Evolutionary conservation across 176 grass and related monocot genomes (phyloP).

Genomic region (Stipa capillata): DNA sequence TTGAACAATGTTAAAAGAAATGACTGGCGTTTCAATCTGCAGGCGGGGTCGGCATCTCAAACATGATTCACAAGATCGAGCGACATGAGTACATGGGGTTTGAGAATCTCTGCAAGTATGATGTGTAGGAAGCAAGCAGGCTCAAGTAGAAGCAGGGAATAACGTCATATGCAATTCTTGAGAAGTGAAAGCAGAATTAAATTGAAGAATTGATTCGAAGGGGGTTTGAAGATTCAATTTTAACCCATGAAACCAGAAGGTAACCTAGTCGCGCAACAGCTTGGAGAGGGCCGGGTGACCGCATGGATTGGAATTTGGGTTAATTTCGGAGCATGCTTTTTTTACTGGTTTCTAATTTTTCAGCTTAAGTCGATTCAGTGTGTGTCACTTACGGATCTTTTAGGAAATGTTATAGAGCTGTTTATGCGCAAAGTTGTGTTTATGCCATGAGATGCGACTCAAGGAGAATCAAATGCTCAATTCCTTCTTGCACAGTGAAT

Average conservation of each 20-base stretch:
- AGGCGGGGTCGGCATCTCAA: constrained; percentile 79
- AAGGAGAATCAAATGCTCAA: neutral
- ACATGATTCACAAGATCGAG: constrained; percentile 51
- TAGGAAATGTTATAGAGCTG: neutral
- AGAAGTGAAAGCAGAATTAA: neutral
- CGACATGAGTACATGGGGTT: constrained; percentile 76
- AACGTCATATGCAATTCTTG: neutral
- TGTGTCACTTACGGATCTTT: neutral
- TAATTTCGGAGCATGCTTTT: constrained; percentile 1
- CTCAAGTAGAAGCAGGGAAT: neutral
- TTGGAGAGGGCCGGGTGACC: neutral
- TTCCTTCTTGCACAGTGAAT: neutral
- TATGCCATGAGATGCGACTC: neutral
- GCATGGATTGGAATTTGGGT: neutral
- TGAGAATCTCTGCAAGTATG: constrained; percentile 63
- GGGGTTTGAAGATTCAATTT: neutral
- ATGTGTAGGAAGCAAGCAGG: constrained; percentile 23
- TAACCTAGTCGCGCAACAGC: neutral
- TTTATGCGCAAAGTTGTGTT: neutral
- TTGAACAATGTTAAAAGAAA: neutral
- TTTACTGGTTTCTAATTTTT: neutral
- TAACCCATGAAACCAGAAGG: neutral
- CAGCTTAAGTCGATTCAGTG: neutral
- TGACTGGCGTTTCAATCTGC: neutral
- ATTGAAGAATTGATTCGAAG: neutral